A percentile compares a stretch with the other conserved stretches of the same genome.
phyloP scores from a whole-genome alignment of 164 flowering plant species.

The Vitis riparia region DNA sequence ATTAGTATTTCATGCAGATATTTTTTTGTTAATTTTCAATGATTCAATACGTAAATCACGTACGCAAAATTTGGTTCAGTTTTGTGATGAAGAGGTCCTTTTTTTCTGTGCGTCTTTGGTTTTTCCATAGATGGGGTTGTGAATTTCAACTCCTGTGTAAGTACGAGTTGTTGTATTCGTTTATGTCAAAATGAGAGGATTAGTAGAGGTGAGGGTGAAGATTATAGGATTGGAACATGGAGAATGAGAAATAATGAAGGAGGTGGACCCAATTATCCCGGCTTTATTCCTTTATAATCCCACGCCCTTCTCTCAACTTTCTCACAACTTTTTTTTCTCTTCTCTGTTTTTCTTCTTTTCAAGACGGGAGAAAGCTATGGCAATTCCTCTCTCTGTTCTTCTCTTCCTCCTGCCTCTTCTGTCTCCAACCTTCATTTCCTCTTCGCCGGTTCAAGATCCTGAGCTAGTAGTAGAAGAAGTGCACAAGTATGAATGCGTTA shows the following conservation, averaged over 20 bases:
- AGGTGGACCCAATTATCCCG: not conserved
- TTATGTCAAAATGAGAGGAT: too few species aligned
- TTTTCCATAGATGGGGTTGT: too few species aligned
- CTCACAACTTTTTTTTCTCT: not conserved
- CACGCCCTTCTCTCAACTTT: not conserved
- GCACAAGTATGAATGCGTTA: conserved; percentile 23
- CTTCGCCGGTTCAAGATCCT: conserved; percentile 47
- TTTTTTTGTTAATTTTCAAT: too few species aligned
- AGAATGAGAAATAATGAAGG: conserved; percentile 3
- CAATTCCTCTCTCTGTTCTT: conserved; percentile 4
- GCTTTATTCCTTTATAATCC: conserved; percentile 1
- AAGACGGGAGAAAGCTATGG: conserved; percentile 1
- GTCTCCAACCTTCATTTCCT: conserved; percentile 21
- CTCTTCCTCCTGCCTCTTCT: conserved; percentile 10
- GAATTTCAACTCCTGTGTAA: too few species aligned
- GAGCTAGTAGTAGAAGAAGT: conserved; percentile 46
- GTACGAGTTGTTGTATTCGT: too few species aligned
- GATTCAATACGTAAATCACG: too few species aligned
- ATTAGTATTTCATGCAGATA: too few species aligned
- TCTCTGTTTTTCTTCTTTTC: not conserved
- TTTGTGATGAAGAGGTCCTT: too few species aligned
- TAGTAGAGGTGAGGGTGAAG: too few species aligned
- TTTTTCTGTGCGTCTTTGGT: too few species aligned
- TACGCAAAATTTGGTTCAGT: too few species aligned
- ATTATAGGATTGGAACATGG: not conserved